These are phyloP conservation scores for Eucalyptus pauciflora DNA, from an alignment of 345 rosid species.

Conservation along the genomic window DNA sequence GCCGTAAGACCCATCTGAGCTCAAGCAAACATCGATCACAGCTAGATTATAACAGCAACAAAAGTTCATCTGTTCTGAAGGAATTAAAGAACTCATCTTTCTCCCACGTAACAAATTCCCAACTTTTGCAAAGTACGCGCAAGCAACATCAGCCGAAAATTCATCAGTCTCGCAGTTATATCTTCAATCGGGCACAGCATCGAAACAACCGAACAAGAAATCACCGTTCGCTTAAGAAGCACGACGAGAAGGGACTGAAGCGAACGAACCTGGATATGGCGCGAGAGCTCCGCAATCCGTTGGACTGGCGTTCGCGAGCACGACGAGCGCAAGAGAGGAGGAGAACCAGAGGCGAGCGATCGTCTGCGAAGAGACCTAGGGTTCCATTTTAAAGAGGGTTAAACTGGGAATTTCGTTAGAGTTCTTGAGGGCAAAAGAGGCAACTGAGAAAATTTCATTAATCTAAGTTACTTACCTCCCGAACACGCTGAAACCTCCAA, in stretches of 20 bases:
- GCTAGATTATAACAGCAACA: neutral
- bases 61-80: neutral
- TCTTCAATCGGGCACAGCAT: neutral
- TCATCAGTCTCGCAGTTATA: neutral
- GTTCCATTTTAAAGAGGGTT: neutral
- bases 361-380: neutral
- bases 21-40: neutral
- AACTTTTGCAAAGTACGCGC: neutral
- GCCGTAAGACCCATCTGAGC: neutral
- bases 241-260: neutral
- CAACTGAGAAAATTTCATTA: neutral
- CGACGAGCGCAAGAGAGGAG: neutral
- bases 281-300: neutral
- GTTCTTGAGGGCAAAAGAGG: neutral
- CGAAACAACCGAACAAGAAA: neutral
- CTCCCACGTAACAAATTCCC: neutral
- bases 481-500: too few relatives aligned
- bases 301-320: neutral
- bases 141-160: neutral
- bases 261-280: neutral
- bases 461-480: neutral
- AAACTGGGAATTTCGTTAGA: neutral
- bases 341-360: neutral
- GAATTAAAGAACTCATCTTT: neutral
- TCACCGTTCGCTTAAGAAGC: neutral